phyloP scores from a whole-genome alignment of 108 stramenopile genomes.

The Seminavis robusta region DNA sequence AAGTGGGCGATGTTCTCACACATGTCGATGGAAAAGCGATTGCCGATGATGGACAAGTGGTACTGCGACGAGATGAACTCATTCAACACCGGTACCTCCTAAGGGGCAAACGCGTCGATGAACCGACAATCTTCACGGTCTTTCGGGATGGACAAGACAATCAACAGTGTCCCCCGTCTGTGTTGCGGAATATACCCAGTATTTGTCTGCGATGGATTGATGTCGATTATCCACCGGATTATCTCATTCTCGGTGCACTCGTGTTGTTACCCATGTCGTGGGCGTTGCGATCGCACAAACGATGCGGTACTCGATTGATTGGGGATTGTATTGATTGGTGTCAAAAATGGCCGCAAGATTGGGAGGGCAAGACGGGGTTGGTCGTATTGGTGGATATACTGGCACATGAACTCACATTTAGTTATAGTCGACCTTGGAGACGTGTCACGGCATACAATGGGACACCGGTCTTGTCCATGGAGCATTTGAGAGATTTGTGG shows the following conservation, averaged over 20 bases:
- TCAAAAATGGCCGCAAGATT: constrained; percentile 3
- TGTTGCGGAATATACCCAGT: no score
- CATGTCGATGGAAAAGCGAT: constrained; percentile 49
- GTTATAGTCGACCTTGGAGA: constrained; percentile 10
- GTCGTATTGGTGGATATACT: constrained; percentile 9
- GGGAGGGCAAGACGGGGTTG: constrained; percentile 7
- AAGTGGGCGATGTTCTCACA: constrained; percentile 43
- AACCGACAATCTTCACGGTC: neutral
- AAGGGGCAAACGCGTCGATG: neutral
- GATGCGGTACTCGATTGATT: constrained; percentile 2
- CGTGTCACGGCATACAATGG: constrained; percentile 10
- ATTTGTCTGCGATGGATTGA: no score
- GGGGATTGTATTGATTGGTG: constrained; percentile 8
- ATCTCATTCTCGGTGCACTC: constrained; percentile 11
- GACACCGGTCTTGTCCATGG: neutral
- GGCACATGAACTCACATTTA: constrained; percentile 11
- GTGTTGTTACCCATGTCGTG: constrained; percentile 4
- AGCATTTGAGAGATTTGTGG: constrained; percentile 8
- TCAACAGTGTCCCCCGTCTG: no score
- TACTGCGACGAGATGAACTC: constrained; percentile 7
- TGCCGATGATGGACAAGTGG: constrained; percentile 51
- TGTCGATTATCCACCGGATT: no score
- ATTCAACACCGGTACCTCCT: constrained; percentile 11
- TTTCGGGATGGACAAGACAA: no score
- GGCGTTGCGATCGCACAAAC: neutral